A percentile compares a stretch with the other conserved stretches of the same genome.
These are phyloP conservation scores for Pythium chondricola DNA, from an alignment of 352 stramenopile genomes.

Conservation along the genomic window DNA sequence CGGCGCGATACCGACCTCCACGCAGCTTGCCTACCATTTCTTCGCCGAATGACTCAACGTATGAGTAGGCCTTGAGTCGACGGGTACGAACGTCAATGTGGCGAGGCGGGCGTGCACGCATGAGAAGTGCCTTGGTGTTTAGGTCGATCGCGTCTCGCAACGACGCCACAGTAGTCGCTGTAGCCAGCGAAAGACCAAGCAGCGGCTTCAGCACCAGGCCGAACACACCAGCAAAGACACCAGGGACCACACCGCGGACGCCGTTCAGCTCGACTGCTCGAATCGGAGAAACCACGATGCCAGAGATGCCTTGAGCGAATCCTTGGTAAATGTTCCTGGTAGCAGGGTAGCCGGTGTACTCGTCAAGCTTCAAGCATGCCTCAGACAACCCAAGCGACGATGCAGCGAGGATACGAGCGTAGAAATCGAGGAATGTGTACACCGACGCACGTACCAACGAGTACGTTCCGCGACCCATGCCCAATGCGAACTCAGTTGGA, in stretches of 20 bases:
- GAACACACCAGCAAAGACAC: constrained; percentile 70
- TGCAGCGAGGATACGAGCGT: constrained; percentile 79
- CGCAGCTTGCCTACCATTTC: constrained; percentile 80
- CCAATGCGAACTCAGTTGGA: constrained; percentile 70
- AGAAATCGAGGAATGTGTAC: constrained; percentile 85
- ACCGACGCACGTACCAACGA: constrained; percentile 78
- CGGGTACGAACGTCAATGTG: constrained; percentile 80
- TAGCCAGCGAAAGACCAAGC: constrained; percentile 68
- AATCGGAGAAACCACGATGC: constrained; percentile 79
- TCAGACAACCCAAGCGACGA: constrained; percentile 78
- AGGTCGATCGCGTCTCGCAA: constrained; percentile 74
- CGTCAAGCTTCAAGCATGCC: constrained; percentile 80
- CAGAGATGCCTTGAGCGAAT: constrained; percentile 78
- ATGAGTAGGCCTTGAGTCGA: constrained; percentile 80
- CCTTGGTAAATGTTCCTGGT: constrained; percentile 86
- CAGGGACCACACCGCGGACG: constrained; percentile 65
- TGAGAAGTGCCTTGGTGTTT: constrained; percentile 74
- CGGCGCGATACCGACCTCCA: constrained; percentile 62
- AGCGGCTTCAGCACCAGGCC: constrained; percentile 79
- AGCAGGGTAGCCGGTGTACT: constrained; percentile 83
- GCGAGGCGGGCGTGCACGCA: constrained; percentile 67
- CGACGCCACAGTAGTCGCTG: constrained; percentile 60
- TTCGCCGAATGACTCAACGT: constrained; percentile 83
- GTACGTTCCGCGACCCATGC: constrained; percentile 74
- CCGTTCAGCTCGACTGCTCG: constrained; percentile 78